Evolutionary conservation across 225 moss, liverwort and hornwort species (phyloP).

Genomic region (Marchantia paleacea): DNA sequence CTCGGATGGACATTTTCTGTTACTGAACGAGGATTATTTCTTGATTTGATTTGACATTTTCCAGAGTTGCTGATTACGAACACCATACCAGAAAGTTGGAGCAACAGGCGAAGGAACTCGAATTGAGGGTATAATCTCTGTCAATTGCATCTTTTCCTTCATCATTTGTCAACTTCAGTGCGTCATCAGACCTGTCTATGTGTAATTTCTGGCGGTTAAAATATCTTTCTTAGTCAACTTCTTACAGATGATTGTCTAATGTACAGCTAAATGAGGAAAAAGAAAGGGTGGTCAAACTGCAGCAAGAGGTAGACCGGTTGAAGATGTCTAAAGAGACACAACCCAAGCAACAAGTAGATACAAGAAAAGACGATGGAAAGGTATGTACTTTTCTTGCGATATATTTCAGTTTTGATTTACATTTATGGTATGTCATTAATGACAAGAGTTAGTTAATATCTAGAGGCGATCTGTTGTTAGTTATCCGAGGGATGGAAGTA

Average conservation of each 20-base stretch:
- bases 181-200: not conserved
- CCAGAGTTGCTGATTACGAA: conserved; percentile 1
- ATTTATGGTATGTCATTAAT: too few species aligned
- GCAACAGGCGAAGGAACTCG: not conserved
- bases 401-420: too few species aligned
- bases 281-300: not conserved
- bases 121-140: not conserved
- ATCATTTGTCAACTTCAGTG: not conserved
- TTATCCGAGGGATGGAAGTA: too few species aligned
- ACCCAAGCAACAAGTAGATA: not conserved
- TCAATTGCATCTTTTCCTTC: not conserved
- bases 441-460: too few species aligned
- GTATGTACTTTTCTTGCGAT: not conserved
- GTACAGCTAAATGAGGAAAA: conserved; percentile 1
- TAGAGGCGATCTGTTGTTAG: too few species aligned
- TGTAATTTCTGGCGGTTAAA: not conserved
- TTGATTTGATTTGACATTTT: not conserved
- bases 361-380: conserved; percentile 1
- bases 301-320: conserved; percentile 10
- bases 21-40: not conserved
- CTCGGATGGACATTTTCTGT: not conserved
- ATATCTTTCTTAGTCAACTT: too few species aligned
- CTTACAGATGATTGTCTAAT: not conserved
- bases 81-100: conserved; percentile 7
- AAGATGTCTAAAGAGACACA: not conserved